Evolutionary conservation across 176 grass and related monocot genomes (phyloP).

Genomic region (Cenchrus americanus): DNA sequence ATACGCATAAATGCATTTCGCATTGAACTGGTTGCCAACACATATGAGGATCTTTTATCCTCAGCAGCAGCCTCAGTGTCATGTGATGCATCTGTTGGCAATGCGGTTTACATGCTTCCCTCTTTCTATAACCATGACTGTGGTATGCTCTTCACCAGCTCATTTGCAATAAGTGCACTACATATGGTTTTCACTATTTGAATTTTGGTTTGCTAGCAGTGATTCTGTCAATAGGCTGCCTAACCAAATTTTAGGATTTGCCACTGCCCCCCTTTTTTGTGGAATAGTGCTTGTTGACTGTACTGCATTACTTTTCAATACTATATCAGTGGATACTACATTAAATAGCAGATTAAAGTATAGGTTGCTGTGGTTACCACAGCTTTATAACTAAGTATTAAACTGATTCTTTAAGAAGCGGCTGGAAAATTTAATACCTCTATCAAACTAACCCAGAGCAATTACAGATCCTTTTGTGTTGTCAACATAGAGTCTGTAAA

Average conservation of each 20-base stretch:
- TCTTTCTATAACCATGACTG: constrained; percentile 98
- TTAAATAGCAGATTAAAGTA: background rate
- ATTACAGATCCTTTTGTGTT: background rate
- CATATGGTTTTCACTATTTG: constrained; percentile 9
- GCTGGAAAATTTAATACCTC: background rate
- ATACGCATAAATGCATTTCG: constrained; percentile 94
- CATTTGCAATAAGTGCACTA: constrained; percentile 22
- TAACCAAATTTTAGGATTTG: background rate
- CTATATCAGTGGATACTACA: background rate
- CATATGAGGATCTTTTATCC: constrained; percentile 76
- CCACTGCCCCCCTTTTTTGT: background rate
- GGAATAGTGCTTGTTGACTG: background rate
- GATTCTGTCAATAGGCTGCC: background rate
- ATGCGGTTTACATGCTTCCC: constrained; percentile 90
- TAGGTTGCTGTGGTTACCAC: background rate
- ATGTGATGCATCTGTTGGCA: constrained; percentile 77
- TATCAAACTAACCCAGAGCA: background rate
- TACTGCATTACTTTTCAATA: background rate
- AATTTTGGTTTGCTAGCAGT: constrained; percentile 32
- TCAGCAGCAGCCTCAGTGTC: constrained; percentile 64
- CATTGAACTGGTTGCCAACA: constrained; percentile 77
- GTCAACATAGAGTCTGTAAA: background rate
- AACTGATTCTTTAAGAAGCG: background rate
- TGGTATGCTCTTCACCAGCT: constrained; percentile 47
- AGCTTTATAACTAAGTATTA: background rate